Conservation (phyloP, 208 protist species). For the Willaertia magna region DNA sequence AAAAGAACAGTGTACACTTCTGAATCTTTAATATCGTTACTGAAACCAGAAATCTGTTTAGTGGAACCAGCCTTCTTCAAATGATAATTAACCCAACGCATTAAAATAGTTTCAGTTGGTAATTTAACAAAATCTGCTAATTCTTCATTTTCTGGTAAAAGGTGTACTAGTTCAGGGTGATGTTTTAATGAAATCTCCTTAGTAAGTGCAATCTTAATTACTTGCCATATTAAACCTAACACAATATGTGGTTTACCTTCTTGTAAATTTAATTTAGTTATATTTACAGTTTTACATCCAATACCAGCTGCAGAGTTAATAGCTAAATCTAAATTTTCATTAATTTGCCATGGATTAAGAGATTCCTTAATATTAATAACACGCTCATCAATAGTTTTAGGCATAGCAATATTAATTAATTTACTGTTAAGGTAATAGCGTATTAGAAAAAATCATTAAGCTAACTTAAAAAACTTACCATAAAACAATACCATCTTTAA, state of each 20-base stretch:
- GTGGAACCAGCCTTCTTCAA: constrained; percentile 33
- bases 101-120: constrained; percentile 37
- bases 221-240: constrained; percentile 67
- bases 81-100: constrained; percentile 73
- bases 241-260: constrained; percentile 43
- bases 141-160: constrained; percentile 55
- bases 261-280: constrained; percentile 46
- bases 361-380: constrained; percentile 40
- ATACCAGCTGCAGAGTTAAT: constrained; percentile 62
- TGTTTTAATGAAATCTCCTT: constrained; percentile 44
- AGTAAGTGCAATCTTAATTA: constrained; percentile 52
- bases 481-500: constrained; percentile 20
- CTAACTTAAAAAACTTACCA: background rate
- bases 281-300: constrained; percentile 63
- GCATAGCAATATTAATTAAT: constrained; percentile 55
- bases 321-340: constrained; percentile 53
- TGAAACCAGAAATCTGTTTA: constrained; percentile 50
- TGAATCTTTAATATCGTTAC: constrained; percentile 46
- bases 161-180: constrained; percentile 49
- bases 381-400: constrained; percentile 65
- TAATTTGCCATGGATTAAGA: constrained; percentile 31
- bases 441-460: background rate
- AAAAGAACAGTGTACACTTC: constrained; percentile 37
- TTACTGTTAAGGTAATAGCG: constrained; percentile 31
- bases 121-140: constrained; percentile 53